Percentiles rank a stretch among this genome's conserved stretches.
phyloP scores from a whole-genome alignment of 2,329 filamentous ascomycete species.

The Penicillium sp. region DNA sequence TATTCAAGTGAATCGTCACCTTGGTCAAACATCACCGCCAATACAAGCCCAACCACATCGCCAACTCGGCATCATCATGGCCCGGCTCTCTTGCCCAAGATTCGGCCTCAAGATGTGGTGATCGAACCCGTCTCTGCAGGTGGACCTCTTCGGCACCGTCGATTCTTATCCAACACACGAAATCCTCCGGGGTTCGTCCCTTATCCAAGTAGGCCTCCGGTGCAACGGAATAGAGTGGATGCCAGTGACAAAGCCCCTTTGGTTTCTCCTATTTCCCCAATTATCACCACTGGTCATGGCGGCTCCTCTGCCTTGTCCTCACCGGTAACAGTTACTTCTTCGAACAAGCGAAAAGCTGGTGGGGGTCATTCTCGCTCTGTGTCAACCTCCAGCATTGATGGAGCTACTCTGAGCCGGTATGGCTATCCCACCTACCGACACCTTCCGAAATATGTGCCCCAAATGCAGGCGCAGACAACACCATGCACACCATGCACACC shows the following conservation, averaged over 20 bases:
- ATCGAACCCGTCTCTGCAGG: constrained; percentile 61
- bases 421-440: constrained; percentile 85
- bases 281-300: constrained; percentile 34
- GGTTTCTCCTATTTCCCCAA: constrained; percentile 52
- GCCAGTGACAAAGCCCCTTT: constrained; percentile 49
- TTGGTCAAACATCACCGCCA: constrained; percentile 69
- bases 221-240: constrained; percentile 52
- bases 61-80: constrained; percentile 76
- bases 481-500: constrained; percentile 44
- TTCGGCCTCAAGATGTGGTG: constrained; percentile 80
- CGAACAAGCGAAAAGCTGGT: constrained; percentile 45
- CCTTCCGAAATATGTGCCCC: constrained; percentile 63
- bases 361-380: constrained; percentile 59
- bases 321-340: constrained; percentile 61
- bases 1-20: constrained; percentile 70
- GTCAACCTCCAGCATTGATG: constrained; percentile 71
- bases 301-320: constrained; percentile 62
- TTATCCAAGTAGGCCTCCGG: constrained; percentile 53
- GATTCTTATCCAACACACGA: constrained; percentile 58
- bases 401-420: constrained; percentile 68
- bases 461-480: constrained; percentile 47
- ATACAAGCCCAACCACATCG: constrained; percentile 70
- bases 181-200: constrained; percentile 55
- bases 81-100: constrained; percentile 80
- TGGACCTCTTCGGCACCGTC: constrained; percentile 61